Base-by-base conservation (phyloP, 352 stramenopile species). In the Pythium plurisporium region DNA sequence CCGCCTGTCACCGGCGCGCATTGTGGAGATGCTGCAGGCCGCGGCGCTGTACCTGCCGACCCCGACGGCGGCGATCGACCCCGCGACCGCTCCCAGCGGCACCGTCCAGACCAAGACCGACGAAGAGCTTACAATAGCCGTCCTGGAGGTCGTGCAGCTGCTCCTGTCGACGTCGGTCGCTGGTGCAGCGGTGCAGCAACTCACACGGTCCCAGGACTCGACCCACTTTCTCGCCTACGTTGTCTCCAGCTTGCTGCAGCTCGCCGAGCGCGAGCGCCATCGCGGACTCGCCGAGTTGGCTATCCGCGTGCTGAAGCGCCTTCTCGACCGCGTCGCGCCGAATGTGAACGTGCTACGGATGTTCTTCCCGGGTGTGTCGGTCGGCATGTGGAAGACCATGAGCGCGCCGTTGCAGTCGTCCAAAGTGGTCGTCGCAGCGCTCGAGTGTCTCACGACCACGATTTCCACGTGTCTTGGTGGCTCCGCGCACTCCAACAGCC, bases 151-250 rank as follows among this genome's bases (percentile, higher is more conserved):
- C 2, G 30, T 67, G 8, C 17, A 52, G 2, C 4, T 23, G 22
- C 36, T 69, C 4, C 55, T 61, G 4, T 40, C 48, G 34, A 23
- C 23, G 63, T 19, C 67, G 52, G 33, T 53, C 55, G 58, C 62
- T 50, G 0, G 15, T 0, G 11, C 33, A 14, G 29, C 27, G 6
- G 31, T 59, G n/a, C 46, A 53, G 38, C 27, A 27, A 1, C 50
- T 69, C 22, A 49, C 50, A 6, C 20, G 14, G 33, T 55, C 54
- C 12, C 49, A 62, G 10, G 70, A 88, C 26, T 63, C 77, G 17
- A 67, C 74, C 12, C 67, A 93, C 54, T 89, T 93, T 33, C 71
- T 91, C 47, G 80, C 80, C 26, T 93, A 90, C 48, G 27, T 80
- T 5, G 67, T 93, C 11, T 77, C 75, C 8, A 65, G 73, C 45